phyloP scores from a whole-genome alignment of 495 filamentous ascomycete species.

The Podospora fimiseda region DNA sequence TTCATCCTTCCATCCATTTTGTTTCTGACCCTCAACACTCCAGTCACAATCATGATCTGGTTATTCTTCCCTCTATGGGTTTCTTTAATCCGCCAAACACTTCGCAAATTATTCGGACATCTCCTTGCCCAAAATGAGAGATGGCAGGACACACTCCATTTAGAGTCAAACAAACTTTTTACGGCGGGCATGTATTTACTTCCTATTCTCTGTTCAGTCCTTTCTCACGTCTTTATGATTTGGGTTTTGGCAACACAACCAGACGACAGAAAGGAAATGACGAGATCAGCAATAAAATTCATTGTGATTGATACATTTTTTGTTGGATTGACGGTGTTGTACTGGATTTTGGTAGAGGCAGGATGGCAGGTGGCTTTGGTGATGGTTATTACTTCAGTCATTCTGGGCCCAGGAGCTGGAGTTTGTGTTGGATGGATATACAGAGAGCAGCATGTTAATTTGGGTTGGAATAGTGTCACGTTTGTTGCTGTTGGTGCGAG shows the following conservation, averaged over 20 bases:
- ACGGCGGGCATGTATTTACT: slow-evolving; percentile 28
- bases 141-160: slow-evolving; percentile 21
- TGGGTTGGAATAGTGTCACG: slow-evolving; percentile 22
- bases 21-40: slow-evolving; percentile 69
- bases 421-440: slow-evolving; percentile 32
- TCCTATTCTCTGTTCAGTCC: slow-evolving; percentile 28
- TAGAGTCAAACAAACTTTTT: slow-evolving; percentile 25
- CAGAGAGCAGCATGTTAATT: slow-evolving; percentile 28
- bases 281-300: slow-evolving; percentile 28
- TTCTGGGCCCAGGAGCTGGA: slow-evolving; percentile 35
- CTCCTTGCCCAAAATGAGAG: not conserved
- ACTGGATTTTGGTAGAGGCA: slow-evolving; percentile 37
- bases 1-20: slow-evolving; percentile 39
- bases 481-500: slow-evolving; percentile 25
- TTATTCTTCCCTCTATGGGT: slow-evolving; percentile 39
- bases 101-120: slow-evolving; percentile 15
- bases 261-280: slow-evolving; percentile 38
- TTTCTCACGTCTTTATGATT: slow-evolving; percentile 26
- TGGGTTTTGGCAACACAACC: slow-evolving; percentile 20
- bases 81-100: slow-evolving; percentile 23
- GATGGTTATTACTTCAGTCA: slow-evolving; percentile 22
- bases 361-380: slow-evolving; percentile 25
- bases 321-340: slow-evolving; percentile 31
- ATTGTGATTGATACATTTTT: slow-evolving; percentile 31
- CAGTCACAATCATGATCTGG: slow-evolving; percentile 58